Evolutionary conservation across 164 flowering plant genomes (phyloP), one percentile per base, ranked within the genome.

Genomic region (Annona squamosa): DNA sequence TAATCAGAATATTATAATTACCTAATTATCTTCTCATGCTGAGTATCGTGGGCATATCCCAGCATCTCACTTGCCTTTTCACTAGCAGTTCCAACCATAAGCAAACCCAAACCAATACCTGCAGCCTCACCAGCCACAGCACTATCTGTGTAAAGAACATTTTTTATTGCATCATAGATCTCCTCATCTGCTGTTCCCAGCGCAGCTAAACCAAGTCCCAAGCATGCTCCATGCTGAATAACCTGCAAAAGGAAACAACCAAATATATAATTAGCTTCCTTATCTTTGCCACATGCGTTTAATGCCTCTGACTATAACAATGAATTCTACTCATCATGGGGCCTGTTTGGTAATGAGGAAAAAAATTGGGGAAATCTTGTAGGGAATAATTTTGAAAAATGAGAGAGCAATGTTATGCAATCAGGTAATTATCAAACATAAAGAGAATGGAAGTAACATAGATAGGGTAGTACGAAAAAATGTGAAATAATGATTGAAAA

Each of bases 61-160:
- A 93, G 97, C 97, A 93, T 93, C 84, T 93, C 98, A 63, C 85
- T 80, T 47, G 93, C 98, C 81, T 89, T 93, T 81, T 93, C 98
- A 80, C 87, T 91, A 2, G 93, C 97, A 62, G 98, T 91, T 75
- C 98, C 98, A 85, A 89, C 98, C 97, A 93, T 86, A 16, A 93
- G 90, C 69, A 91, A 78, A 44, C 98, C 98, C 93, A 93, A 90
- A 75, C 90, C 81, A 61, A 93, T 90, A 19, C 98, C 97, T 77
- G 98, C 98, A 80, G 98, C 98, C 83, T 91, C 97, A 69, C 98
- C 98, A 72, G 98, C 95, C 79, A 93, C 95, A 79, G 97, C 98
- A 85, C 95, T 91, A 80, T 93, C 98, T 41, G 91, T 86, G 56
- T 91, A 91, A 67, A 91, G 90, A 46, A 86, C 95, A 79, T 75